Percentiles rank a stretch among this genome's conserved stretches.
Evolutionary conservation across 2,329 filamentous ascomycete genomes (phyloP).

Genomic region (Trichocomaceae sp.): DNA sequence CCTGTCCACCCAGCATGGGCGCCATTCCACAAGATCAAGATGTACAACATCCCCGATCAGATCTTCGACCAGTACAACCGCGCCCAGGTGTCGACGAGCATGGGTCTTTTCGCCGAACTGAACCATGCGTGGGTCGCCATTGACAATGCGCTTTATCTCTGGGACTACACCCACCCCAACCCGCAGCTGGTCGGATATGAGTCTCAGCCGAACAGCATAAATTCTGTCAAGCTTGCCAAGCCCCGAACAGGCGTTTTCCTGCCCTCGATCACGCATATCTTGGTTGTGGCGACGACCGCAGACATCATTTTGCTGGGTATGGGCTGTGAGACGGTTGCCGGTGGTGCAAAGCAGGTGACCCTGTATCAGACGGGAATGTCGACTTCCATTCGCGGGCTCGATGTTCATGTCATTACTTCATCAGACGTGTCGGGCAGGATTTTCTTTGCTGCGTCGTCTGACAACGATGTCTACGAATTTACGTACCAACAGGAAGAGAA

Average conservation of each 20-base stretch:
- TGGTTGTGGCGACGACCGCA: conserved; percentile 78
- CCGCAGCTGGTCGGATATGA: conserved; percentile 89
- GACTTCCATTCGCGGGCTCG: conserved; percentile 66
- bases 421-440: conserved; percentile 76
- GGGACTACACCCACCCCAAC: conserved; percentile 94
- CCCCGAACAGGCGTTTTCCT: conserved; percentile 86
- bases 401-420: conserved; percentile 71
- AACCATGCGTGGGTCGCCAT: conserved; percentile 94
- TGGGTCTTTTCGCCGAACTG: conserved; percentile 91
- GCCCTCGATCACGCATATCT: conserved; percentile 72
- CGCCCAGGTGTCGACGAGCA: conserved; percentile 78
- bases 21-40: conserved; percentile 80
- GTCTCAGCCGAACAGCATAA: conserved; percentile 80
- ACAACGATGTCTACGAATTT: conserved; percentile 87
- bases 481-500: conserved; percentile 95
- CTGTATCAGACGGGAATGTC: conserved; percentile 88
- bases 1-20: conserved; percentile 64
- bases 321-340: conserved; percentile 55
- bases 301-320: conserved; percentile 87
- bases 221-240: conserved; percentile 78
- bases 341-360: conserved; percentile 64
- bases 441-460: conserved; percentile 76
- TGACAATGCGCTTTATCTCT: conserved; percentile 91
- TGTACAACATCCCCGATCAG: conserved; percentile 82
- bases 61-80: conserved; percentile 90